These are phyloP conservation scores for Epichloe brachyelytri DNA, from an alignment of 2,329 filamentous ascomycete genomes.

Conservation along the genomic window DNA sequence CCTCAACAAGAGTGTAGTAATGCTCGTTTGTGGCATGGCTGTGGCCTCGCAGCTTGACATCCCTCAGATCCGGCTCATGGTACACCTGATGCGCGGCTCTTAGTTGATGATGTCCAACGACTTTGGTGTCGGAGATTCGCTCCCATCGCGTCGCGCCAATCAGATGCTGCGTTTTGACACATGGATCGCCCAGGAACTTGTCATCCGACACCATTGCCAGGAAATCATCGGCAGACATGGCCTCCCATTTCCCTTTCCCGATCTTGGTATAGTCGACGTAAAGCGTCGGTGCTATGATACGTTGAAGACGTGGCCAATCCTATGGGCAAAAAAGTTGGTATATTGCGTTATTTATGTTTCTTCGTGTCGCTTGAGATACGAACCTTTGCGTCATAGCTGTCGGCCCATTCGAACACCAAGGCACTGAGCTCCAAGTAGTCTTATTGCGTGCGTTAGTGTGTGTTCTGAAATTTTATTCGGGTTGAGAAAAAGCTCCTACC, in stretches of 20 bases:
- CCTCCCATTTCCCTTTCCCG: conserved; percentile 37
- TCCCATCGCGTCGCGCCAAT: conserved; percentile 40
- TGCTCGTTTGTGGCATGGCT: conserved; percentile 40
- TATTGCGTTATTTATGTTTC: too few relatives aligned
- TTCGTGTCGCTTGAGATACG: too few relatives aligned
- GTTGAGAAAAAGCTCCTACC: too few relatives aligned
- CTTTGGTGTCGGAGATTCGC: conserved; percentile 32
- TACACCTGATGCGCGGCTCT: conserved; percentile 45
- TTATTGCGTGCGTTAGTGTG: too few relatives aligned
- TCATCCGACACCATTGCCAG: conserved; percentile 37
- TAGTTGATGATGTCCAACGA: conserved; percentile 42
- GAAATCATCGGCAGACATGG: conserved; percentile 41
- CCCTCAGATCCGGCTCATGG: conserved; percentile 30
- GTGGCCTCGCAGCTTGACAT: conserved; percentile 40
- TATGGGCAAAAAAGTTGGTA: too few relatives aligned
- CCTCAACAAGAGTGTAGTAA: conserved; percentile 42
- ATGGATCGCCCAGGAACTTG: conserved; percentile 38
- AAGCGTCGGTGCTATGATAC: conserved; percentile 37
- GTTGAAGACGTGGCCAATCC: conserved; percentile 43
- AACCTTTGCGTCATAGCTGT: conserved; percentile 50
- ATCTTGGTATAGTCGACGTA: conserved; percentile 24
- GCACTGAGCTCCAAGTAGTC: too few relatives aligned
- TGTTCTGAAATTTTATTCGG: rapidly evolving
- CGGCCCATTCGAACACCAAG: conserved; percentile 42
- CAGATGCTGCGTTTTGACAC: conserved; percentile 44